Base-by-base conservation (phyloP, 441 rosid species). In the Monsonia emarginata region DNA sequence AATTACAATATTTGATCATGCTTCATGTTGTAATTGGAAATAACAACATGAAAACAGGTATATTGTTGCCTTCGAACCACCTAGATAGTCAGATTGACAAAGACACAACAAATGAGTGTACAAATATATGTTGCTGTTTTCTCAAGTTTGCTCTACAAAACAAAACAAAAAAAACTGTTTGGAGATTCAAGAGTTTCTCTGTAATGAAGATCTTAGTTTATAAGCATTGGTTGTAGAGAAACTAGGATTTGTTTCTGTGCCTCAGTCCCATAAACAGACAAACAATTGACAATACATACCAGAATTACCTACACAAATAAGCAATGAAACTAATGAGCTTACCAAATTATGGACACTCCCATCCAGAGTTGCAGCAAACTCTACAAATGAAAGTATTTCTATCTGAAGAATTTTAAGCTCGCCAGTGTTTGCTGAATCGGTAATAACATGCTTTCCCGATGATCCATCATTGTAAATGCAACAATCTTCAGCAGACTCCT, bases 291-390 rank as follows among this genome's bases (percentile, higher is more conserved):
- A 24, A 26, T 27, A 76, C 38, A 50, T 40, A 69, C 63, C 69
- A 74, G 24, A 18, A 40, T 38, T 30, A 70, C 42, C 57, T 65
- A 38, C 22, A 27, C 52, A 56, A 21, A 74, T 71, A 34, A 46
- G 2, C 64, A 65, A 69, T 65, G 40, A 48, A 76, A 57, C 1
- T 21, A 70, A 65, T 63, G 24, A 50, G 70, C 80, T 54, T 75
- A 88, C 89, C 89, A 85, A 60, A 80, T 86, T 88, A 75, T 88
- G 88, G 54, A 63, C 70, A 78, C 73, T 80, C 69, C 83, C 86
- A 65, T 66, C 72, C 64, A 79, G 81, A 71, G 88, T 86, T 77
- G 96, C 96, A 13, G 85, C 86, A 63, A 84, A 75, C 74, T 88
- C 96, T 68, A 82, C 81, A 64, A 85, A 81, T 30, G 96, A 84